Evolutionary conservation across 768 basidiomycete genomes (phyloP), one percentile per base, ranked within the genome.

Genomic region (Macrolepiota albuminosa): DNA sequence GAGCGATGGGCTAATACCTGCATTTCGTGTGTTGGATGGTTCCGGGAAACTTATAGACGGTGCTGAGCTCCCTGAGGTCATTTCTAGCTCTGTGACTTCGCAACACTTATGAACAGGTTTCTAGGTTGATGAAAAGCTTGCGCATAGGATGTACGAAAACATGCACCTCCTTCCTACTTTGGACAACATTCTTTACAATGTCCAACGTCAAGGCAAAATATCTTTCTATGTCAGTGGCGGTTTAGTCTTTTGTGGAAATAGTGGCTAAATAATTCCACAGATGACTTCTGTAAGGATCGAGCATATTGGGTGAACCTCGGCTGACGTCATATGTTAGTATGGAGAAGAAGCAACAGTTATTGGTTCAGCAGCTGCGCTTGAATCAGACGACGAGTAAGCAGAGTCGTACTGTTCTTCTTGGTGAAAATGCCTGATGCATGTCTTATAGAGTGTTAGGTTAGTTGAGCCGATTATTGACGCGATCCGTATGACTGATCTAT

Each of bases 161-260:
- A 93, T 93, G 89, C 82, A 83, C 57, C 78, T 91, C 34, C 74
- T 93, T 57, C 95, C 95, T 0, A 84, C 86, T 43, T 75, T 95
- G 70, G 95, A 97, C 75, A 94, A 87, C 64, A 78, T 96, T 39
- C 79, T 98, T 16, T 91, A 94, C 73, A 95, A 95, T 66, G 86
- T 95, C 9, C 95, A 98, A 69, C 84, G 95, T 8, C 95, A 98
- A 71, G 95, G 95, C 31, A 93, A 92, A 73, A 93, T 93, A 64
- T 90, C 89, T 5, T 94, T 93, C 72, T 94, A 93, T 70, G 93
- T 91, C 69, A 66, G 88, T 75, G 24, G 9, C 11, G 43, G 21
- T 31, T 3, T 3, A 16, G 18, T 21, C 10, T 18, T 43, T 50
- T 51, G 1, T 49, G 6, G 43, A 34, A 61, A 24, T 14, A 36